Percentiles rank a stretch among this genome's conserved stretches.
These are phyloP conservation scores for Penicillium sp. DNA, from an alignment of 2,329 filamentous ascomycete species.

Conservation along the genomic window DNA sequence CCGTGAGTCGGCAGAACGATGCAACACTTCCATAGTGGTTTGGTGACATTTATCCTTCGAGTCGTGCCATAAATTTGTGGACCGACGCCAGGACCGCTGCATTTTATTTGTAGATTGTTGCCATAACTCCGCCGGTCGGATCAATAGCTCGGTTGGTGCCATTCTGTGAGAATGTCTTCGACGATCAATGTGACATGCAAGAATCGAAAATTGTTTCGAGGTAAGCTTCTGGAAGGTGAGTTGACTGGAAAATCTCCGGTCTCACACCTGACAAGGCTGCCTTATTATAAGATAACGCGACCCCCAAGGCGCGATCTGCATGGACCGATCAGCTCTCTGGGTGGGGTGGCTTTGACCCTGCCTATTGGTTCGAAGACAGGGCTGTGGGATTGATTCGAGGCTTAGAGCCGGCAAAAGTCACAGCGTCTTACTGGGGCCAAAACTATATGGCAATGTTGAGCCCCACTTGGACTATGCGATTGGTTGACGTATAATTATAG, in stretches of 20 bases:
- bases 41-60: conserved; percentile 13
- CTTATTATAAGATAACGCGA: background rate
- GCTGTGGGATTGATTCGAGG: background rate
- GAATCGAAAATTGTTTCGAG: background rate
- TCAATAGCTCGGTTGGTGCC: conserved; percentile 2
- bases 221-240: background rate
- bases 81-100: conserved; percentile 15
- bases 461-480: background rate
- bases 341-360: background rate
- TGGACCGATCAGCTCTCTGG: background rate
- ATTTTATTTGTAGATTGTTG: conserved; percentile 10
- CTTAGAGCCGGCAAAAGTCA: background rate
- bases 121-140: conserved; percentile 1
- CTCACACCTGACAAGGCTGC: background rate
- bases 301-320: background rate
- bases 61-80: conserved; percentile 7
- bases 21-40: conserved; percentile 5
- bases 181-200: background rate
- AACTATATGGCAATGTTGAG: background rate
- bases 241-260: background rate
- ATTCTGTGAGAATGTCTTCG: conserved; percentile 1
- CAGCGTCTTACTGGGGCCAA: background rate
- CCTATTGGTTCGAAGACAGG: background rate
- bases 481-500: background rate
- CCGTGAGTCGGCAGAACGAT: conserved; percentile 3